A percentile compares a stretch with the other conserved stretches of the same genome.
Evolutionary conservation across 495 filamentous ascomycete genomes (phyloP).

Genomic region (Xylaria flabelliformis): DNA sequence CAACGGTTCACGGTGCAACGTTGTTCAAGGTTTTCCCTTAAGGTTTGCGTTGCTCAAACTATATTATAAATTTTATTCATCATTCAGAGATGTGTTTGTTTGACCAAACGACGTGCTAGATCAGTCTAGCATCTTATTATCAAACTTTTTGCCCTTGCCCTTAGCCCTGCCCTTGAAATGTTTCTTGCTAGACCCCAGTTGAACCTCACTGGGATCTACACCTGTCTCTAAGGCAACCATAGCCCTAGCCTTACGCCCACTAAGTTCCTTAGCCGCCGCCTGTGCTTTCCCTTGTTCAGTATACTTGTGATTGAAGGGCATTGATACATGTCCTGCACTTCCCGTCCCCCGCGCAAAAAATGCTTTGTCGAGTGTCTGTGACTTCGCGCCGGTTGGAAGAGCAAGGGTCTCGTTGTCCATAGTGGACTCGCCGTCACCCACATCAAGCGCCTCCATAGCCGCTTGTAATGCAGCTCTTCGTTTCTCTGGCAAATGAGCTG

Average conservation of each 20-base stretch:
- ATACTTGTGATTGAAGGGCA: constrained; percentile 87
- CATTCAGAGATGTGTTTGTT: not conserved
- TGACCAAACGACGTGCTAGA: not conserved
- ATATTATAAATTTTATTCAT: not conserved
- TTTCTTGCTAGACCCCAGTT: constrained; percentile 78
- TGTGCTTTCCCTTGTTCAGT: constrained; percentile 71
- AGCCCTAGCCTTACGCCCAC: constrained; percentile 81
- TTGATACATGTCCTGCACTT: constrained; percentile 68
- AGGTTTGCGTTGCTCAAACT: not conserved
- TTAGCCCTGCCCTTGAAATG: constrained; percentile 85
- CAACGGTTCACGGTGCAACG: not conserved
- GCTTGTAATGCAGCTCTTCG: constrained; percentile 66
- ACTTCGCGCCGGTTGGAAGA: constrained; percentile 67
- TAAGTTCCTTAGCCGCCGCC: constrained; percentile 67
- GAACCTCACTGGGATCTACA: constrained; percentile 82
- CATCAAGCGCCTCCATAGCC: constrained; percentile 49
- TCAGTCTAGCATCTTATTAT: constrained; percentile 40
- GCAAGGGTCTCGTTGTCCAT: constrained; percentile 54
- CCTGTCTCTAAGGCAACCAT: constrained; percentile 87
- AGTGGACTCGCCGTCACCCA: constrained; percentile 49
- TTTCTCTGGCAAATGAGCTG: constrained; percentile 75
- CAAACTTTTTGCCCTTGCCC: constrained; percentile 59
- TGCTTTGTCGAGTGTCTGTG: constrained; percentile 75
- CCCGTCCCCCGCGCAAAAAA: constrained; percentile 79
- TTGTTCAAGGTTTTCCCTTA: not conserved